Base-by-base conservation (phyloP, 495 filamentous ascomycete genomes). In the Penicillium paradoxum region DNA sequence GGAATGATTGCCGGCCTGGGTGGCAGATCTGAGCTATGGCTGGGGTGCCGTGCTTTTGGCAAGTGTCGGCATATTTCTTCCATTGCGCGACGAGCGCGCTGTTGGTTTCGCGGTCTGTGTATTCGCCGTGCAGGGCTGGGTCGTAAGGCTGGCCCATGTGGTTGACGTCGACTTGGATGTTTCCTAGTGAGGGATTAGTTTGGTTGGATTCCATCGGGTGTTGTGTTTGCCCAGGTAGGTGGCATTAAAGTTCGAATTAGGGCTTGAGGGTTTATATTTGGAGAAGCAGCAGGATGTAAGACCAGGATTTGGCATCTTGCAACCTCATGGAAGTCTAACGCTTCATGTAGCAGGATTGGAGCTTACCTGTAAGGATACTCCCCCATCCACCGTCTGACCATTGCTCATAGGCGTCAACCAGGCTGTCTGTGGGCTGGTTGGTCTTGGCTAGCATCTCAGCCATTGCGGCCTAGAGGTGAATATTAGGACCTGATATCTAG, bases 1-100 rank as follows among this genome's bases (percentile, higher is more conserved):
- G 62, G 6, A 73, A 71, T 0, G 76, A 79, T 54, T 85, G 82
- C 0, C 81, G 72, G 2, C 81, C 82, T 0, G 81, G 79, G 49
- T 86, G 83, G 58, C 72, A 76, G 49, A 85, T 58, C 54, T 86
- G 81, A 2, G 82, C 71, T 25, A 85, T 67, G 9, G 70, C 56
- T 0, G 79, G 75, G 2, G 79, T 74, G 21, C 72, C 74, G 39
- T 74, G 60, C 17, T 71, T 62, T 50, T 81, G 73, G 55, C 60
- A 65, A 34, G 74, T 60, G 8, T 63, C 49, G 10, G 80, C 80
- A 59, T 76, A 83, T 37, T 67, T 63, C 45, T 68, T 72, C 72
- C 75, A 83, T 25, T 62, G 53, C 0, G 60, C 57, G 38, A 78
- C 30, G 0, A 73, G 59, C 24, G 57, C 51, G 11, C 57, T 54